Evolutionary conservation across 2,329 filamentous ascomycete genomes (phyloP), one percentile per base, ranked within the genome.

Genomic region (Elsinoe fawcettii): DNA sequence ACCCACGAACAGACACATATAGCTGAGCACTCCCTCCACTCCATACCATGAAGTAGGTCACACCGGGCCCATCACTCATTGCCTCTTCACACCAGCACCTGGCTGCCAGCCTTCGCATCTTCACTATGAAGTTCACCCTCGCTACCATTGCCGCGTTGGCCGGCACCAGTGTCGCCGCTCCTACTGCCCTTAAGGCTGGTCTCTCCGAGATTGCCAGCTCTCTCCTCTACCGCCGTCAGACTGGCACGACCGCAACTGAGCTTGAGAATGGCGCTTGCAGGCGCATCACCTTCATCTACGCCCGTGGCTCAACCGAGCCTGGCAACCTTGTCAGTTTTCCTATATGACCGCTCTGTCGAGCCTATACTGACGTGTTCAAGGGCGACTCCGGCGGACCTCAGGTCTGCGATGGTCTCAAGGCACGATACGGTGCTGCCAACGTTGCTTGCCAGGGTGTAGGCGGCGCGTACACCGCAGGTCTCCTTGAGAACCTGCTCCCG

Each of bases 251-350:
- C 51, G 58, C 60, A 14, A 61, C 58, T 58, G 61, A 63, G 43
- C 44, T 63, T 12, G 49, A 53, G 30, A 51, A 46, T n/a, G 62
- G 60, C n/a, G 55, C 57, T 11, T 78, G 75, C 66, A 74, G 73
- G 44, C 64, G 70, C 25, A 72, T 79, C 60, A 80, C 78, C 3
- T 67, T 81, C 55, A 74, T 82, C 60, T 82, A 78, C 59, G 79
- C 79, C n/a, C 75, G 80, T 14, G 79, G 80, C 6, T 81, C 79
- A 7, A 75, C 73, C 5, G 77, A 81, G 63, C 32, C 60, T 0
- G 78, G 78, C 23, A 81, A 80, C 61, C 75, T 82, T 7, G 27
- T 30, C 9, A 30, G 27, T 30, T 9, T 30, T 5, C 27, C 27
- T 30, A 9, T 9, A 30, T 30, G 27, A 30, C 27, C 27, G 9